Evolutionary conservation across 2,329 filamentous ascomycete genomes (phyloP), one percentile per base, ranked within the genome.

Genomic region (Colletotrichum nymphaeae): DNA sequence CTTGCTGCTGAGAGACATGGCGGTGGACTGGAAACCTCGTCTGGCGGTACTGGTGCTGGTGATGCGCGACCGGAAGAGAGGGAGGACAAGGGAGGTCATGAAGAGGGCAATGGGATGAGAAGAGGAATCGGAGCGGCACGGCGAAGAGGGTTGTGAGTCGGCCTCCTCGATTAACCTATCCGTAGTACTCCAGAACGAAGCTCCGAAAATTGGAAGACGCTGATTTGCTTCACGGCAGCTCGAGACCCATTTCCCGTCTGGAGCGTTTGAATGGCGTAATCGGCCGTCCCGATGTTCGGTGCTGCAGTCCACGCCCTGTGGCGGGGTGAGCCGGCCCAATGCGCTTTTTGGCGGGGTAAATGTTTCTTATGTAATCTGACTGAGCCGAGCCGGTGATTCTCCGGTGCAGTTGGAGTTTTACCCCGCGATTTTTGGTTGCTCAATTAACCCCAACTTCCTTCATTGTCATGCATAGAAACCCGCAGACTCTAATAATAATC

Each of bases 1-100:
- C 78, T 88, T 88, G 52, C 81, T 79, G 57, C 83, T 83, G 35
- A 83, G 80, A 75, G 81, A 79, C 85, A 88, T 88, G 59, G 78
- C 80, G 67, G 81, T 79, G 19, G 69, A 67, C 32, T 69, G 69
- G 56, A 76, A 75, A n/a, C 49, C 63, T 74, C 69, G 65, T 66
- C 68, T 68, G 63, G 46, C 69, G 64, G 63, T 60, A 22, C 58
- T 75, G 24, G 28, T 75, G 70, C 24, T 75, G n/a, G 46, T 37
- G 60, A 74, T 75, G 71, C 66, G 56, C 64, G 73, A 74, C 73
- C 73, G 73, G 66, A 75, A 58, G 62, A 75, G 66, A 70, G 73
- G 70, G 58, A 57, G 57, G n/a, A 71, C 22, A 28, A 67, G 35
- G n/a, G 71, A 75, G 58, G 16, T 74, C 73, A 75, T 75, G 70